These are phyloP conservation scores for Fallopia convolvulus DNA, from an alignment of 148 eudicot genomes.

Conservation along the genomic window DNA sequence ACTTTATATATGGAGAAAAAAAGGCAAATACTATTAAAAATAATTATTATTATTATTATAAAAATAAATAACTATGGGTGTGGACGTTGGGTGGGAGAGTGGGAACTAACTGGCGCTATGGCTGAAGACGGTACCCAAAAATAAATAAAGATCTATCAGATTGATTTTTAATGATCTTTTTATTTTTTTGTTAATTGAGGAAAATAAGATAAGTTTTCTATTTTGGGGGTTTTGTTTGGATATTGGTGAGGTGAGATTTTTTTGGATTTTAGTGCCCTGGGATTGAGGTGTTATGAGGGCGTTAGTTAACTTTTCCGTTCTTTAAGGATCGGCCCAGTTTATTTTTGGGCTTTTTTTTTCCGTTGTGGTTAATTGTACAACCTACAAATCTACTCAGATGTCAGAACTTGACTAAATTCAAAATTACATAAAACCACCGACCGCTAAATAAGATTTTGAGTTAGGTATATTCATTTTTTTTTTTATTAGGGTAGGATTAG, in stretches of 20 bases:
- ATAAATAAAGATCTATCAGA: neutral
- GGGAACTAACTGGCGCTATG: neutral
- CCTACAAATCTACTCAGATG: too few relatives aligned
- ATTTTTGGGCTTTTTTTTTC: neutral
- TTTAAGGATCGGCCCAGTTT: slow-evolving; percentile 1
- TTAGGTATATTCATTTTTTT: too few relatives aligned
- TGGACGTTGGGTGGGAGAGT: slow-evolving; percentile 7
- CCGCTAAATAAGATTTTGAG: too few relatives aligned
- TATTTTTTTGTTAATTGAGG: neutral
- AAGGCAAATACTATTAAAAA: slow-evolving; percentile 1
- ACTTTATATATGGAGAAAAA: neutral
- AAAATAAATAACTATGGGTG: neutral
- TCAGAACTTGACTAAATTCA: too few relatives aligned
- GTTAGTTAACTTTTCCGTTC: neutral
- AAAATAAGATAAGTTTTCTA: neutral
- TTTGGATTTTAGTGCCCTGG: neutral
- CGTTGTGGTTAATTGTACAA: neutral
- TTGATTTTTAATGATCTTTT: neutral
- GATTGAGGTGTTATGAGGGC: neutral
- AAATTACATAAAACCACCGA: too few relatives aligned
- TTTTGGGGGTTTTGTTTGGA: neutral
- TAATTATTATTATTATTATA: neutral
- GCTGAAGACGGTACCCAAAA: neutral
- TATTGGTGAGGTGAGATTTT: neutral
- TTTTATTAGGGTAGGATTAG: too few relatives aligned